Evolutionary conservation across 2,329 filamentous ascomycete species (phyloP).

Genomic region (Fusarium sp.): DNA sequence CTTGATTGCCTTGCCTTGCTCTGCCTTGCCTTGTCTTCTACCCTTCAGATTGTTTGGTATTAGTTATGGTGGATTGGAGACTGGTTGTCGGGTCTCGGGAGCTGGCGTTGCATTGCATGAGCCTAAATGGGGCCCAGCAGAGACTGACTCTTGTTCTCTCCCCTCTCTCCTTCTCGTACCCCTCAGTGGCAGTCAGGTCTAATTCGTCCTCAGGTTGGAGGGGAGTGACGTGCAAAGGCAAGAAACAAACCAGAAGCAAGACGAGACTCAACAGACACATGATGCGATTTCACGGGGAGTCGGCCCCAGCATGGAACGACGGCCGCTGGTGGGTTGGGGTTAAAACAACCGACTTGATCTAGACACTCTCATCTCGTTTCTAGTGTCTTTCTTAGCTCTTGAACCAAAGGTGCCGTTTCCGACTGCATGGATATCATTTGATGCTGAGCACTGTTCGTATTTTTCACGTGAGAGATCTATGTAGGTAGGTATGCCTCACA

Average conservation of each 20-base stretch:
- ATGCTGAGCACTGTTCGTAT: conserved; percentile 8
- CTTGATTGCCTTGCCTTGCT: background rate
- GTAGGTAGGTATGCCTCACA: background rate
- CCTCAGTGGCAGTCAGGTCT: background rate
- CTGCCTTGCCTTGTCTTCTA: conserved; percentile 9
- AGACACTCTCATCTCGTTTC: conserved; percentile 24
- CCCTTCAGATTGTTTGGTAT: conserved; percentile 28
- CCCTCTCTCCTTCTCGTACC: conserved; percentile 4
- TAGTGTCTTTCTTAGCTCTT: conserved; percentile 26
- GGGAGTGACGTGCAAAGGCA: conserved; percentile 31
- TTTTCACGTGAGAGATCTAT: conserved; percentile 4
- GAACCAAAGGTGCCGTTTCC: conserved; percentile 32
- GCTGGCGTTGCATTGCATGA: conserved; percentile 36
- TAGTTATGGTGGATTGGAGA: conserved; percentile 37
- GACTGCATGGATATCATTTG: conserved; percentile 13
- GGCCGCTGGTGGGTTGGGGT: conserved; percentile 29
- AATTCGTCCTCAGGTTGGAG: background rate
- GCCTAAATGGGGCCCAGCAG: conserved; percentile 11
- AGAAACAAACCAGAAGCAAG: conserved; percentile 8
- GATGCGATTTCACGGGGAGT: conserved; percentile 30
- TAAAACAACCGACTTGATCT: conserved; percentile 20
- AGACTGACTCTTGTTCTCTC: conserved; percentile 22
- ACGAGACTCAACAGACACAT: conserved; percentile 13
- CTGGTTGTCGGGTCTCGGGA: conserved; percentile 25
- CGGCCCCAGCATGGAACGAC: conserved; percentile 28